These are phyloP conservation scores for Euphorbia tirucalli DNA, from an alignment of 345 rosid genomes.

Conservation along the genomic window DNA sequence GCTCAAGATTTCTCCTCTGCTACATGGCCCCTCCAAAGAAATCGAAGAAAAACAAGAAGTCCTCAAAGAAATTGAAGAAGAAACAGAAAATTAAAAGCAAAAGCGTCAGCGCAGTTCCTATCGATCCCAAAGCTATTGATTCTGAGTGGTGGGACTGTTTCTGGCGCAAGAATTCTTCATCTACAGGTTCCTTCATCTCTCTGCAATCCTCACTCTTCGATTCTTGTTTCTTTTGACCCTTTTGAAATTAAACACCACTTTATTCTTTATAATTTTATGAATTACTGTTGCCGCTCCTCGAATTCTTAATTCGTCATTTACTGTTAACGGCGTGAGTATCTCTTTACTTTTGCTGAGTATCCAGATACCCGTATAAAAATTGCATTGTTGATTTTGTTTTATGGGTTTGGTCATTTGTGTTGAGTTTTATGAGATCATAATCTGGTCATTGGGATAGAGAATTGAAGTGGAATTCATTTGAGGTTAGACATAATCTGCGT, in stretches of 20 bases:
- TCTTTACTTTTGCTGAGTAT: background rate
- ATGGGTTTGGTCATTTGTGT: background rate
- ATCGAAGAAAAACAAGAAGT: conserved; percentile 47
- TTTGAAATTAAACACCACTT: background rate
- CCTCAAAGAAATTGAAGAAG: conserved; percentile 54
- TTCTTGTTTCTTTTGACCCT: background rate
- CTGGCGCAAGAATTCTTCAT: conserved; percentile 70
- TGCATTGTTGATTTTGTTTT: background rate
- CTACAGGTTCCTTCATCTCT: conserved; percentile 43
- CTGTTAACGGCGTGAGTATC: background rate
- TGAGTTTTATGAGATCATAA: background rate
- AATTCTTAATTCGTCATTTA: background rate
- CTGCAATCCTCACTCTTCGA: background rate
- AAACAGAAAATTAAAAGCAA: conserved; percentile 36
- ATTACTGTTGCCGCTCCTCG: background rate
- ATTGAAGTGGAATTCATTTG: background rate
- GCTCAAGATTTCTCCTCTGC: background rate
- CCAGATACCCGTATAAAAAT: background rate
- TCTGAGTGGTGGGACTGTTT: conserved; percentile 94
- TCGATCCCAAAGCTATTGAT: conserved; percentile 66
- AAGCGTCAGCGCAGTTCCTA: conserved; percentile 38
- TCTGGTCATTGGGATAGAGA: background rate
- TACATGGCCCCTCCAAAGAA: conserved; percentile 60
- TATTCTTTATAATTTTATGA: background rate
- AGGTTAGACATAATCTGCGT: background rate